A percentile compares a stretch with the other conserved stretches of the same genome.
phyloP scores from a whole-genome alignment of 768 basidiomycete species.

The Leccinum arenicola region DNA sequence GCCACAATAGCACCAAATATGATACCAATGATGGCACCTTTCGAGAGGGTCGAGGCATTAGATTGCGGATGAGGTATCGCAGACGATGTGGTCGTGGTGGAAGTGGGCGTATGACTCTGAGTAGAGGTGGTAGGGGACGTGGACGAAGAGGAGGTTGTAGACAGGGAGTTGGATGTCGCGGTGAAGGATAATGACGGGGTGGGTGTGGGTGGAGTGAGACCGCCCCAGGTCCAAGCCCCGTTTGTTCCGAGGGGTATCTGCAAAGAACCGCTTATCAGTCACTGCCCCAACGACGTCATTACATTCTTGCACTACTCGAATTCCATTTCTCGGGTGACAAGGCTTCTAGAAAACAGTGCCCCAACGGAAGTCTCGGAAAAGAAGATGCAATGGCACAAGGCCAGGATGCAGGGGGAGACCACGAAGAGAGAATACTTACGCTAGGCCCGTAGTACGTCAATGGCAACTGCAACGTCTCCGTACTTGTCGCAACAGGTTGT shows the following conservation, averaged over 20 bases:
- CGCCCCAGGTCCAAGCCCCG: conserved; percentile 70
- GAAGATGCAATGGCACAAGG: neutral
- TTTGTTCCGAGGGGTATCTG: conserved; percentile 72
- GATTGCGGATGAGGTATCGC: conserved; percentile 23
- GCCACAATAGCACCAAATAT: conserved; percentile 54
- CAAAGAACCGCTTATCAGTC: conserved; percentile 11
- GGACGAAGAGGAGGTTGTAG: conserved; percentile 28
- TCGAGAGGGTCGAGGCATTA: conserved; percentile 31
- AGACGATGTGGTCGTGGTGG: conserved; percentile 25
- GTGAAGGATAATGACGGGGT: conserved; percentile 27
- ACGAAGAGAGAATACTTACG: conserved; percentile 44
- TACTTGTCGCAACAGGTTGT: conserved; percentile 51
- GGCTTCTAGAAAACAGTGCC: neutral
- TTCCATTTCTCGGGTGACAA: neutral
- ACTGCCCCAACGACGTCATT: conserved; percentile 8
- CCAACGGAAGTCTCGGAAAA: neutral
- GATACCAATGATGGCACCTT: conserved; percentile 31
- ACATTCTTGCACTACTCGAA: conserved; percentile 1
- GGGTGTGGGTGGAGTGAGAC: conserved; percentile 61
- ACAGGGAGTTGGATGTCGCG: conserved; percentile 21
- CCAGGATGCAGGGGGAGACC: neutral
- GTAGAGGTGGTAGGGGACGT: conserved; percentile 28
- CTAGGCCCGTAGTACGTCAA: conserved; percentile 82
- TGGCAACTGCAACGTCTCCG: conserved; percentile 61
- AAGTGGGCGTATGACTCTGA: conserved; percentile 20